Evolutionary conservation across 148 eudicot genomes (phyloP).

Genomic region (Gaultheria prostrata): DNA sequence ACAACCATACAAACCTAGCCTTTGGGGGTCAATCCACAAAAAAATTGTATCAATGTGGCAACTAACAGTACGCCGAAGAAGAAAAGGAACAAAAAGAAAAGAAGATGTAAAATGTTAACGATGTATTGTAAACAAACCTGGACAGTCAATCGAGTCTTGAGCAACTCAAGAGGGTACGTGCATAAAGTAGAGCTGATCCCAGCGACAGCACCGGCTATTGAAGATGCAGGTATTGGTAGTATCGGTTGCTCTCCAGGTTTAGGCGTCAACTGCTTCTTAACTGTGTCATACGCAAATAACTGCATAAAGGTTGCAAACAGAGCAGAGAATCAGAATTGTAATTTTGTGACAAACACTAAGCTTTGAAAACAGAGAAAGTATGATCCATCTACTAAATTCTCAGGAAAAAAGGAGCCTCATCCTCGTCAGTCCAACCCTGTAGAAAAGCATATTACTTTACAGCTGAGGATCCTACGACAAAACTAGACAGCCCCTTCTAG

Average conservation of each 20-base stretch:
- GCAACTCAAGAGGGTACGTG: slow-evolving; percentile 93
- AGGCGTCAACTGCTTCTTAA: slow-evolving; percentile 72
- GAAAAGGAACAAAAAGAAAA: neutral
- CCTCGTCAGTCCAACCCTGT: neutral
- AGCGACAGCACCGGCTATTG: slow-evolving; percentile 91
- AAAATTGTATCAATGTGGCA: neutral
- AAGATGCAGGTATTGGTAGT: slow-evolving; percentile 76
- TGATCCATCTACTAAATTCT: neutral
- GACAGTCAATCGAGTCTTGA: slow-evolving; percentile 91
- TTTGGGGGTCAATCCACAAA: neutral
- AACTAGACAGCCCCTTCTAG: neutral
- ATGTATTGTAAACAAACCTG: slow-evolving; percentile 44
- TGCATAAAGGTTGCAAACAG: slow-evolving; percentile 28
- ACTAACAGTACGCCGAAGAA: neutral
- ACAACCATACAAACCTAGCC: neutral
- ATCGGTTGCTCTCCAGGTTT: slow-evolving; percentile 68
- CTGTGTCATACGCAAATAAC: slow-evolving; percentile 88
- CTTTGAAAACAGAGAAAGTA: neutral
- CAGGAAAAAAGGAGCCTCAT: neutral
- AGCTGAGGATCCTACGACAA: neutral
- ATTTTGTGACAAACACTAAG: neutral
- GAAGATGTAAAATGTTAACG: neutral
- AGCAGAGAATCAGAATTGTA: slow-evolving; percentile 6
- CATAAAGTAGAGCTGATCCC: slow-evolving; percentile 83
- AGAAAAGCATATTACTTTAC: neutral